Percentiles rank a stretch among this genome's conserved stretches.
Evolutionary conservation across 192 early-diverging fungal species (phyloP).

Genomic region (Podila verticillata): DNA sequence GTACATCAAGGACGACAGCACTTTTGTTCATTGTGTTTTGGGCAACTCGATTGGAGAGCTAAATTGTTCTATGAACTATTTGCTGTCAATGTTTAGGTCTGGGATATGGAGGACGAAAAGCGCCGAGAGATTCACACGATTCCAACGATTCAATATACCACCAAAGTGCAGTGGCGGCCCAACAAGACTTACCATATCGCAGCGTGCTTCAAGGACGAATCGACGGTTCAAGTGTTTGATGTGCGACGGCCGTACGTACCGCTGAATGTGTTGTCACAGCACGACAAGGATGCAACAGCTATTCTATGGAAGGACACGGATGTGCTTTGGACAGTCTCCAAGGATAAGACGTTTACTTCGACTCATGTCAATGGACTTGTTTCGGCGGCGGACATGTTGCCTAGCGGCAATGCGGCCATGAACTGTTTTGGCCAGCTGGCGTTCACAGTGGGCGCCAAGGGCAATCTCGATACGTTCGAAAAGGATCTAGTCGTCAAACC

Average conservation of each 20-base stretch:
- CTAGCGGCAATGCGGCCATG: slow-evolving; percentile 66
- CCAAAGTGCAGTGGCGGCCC: slow-evolving; percentile 80
- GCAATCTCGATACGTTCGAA: slow-evolving; percentile 29
- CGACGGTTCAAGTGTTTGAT: slow-evolving; percentile 79
- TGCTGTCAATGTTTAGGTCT: slow-evolving; percentile 53
- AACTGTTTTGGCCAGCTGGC: slow-evolving; percentile 73
- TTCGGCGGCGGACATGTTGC: slow-evolving; percentile 60
- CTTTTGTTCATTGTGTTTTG: too few relatives aligned
- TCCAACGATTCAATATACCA: slow-evolving; percentile 71
- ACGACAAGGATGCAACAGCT: slow-evolving; percentile 75
- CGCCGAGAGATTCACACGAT: slow-evolving; percentile 67
- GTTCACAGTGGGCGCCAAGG: slow-evolving; percentile 65
- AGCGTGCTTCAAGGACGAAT: slow-evolving; percentile 70
- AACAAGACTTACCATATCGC: slow-evolving; percentile 73
- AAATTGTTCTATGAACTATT: neutral
- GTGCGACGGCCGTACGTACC: slow-evolving; percentile 74
- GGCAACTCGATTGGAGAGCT: too few relatives aligned
- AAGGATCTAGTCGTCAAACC: slow-evolving; percentile 36
- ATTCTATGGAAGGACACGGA: slow-evolving; percentile 73
- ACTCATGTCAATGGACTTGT: slow-evolving; percentile 61
- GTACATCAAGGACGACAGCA: slow-evolving; percentile 38
- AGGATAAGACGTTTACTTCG: slow-evolving; percentile 78
- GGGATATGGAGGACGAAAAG: slow-evolving; percentile 75
- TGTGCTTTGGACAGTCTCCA: slow-evolving; percentile 76
- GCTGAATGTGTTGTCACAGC: slow-evolving; percentile 71